phyloP scores from a whole-genome alignment of 768 basidiomycete genomes.

The Mycena galericulata region DNA sequence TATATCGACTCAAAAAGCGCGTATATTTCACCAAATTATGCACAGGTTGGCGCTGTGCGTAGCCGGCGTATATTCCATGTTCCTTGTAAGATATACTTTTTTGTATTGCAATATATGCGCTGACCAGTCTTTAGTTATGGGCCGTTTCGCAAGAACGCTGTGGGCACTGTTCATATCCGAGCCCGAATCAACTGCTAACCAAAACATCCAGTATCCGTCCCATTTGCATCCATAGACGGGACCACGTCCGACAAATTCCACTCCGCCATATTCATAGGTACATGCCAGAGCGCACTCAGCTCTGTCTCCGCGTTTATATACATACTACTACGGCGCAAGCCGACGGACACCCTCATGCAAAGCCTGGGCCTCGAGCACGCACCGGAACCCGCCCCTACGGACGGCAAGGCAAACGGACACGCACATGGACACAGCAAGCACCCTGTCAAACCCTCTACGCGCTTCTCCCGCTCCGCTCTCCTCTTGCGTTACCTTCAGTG shows the following conservation, averaged over 20 bases:
- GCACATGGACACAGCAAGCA: slow-evolving; percentile 35
- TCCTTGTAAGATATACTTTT: slow-evolving; percentile 70
- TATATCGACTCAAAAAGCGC: neutral
- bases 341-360: slow-evolving; percentile 63
- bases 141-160: slow-evolving; percentile 95
- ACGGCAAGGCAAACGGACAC: slow-evolving; percentile 52
- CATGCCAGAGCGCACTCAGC: slow-evolving; percentile 85
- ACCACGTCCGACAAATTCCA: slow-evolving; percentile 78
- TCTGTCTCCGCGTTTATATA: slow-evolving; percentile 83
- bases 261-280: slow-evolving; percentile 87
- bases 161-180: slow-evolving; percentile 50
- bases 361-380: slow-evolving; percentile 70
- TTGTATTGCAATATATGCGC: neutral
- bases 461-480: slow-evolving; percentile 60
- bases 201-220: slow-evolving; percentile 75
- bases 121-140: slow-evolving; percentile 70
- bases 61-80: slow-evolving; percentile 92
- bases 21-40: slow-evolving; percentile 10
- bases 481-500: slow-evolving; percentile 85
- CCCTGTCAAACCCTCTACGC: slow-evolving; percentile 46
- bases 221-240: slow-evolving; percentile 79
- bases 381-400: slow-evolving; percentile 42
- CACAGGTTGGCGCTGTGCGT: slow-evolving; percentile 80
- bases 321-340: slow-evolving; percentile 71
- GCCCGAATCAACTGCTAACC: slow-evolving; percentile 4